phyloP scores from a whole-genome alignment of 192 early-diverging fungal genomes.

The Backusella sp. region DNA sequence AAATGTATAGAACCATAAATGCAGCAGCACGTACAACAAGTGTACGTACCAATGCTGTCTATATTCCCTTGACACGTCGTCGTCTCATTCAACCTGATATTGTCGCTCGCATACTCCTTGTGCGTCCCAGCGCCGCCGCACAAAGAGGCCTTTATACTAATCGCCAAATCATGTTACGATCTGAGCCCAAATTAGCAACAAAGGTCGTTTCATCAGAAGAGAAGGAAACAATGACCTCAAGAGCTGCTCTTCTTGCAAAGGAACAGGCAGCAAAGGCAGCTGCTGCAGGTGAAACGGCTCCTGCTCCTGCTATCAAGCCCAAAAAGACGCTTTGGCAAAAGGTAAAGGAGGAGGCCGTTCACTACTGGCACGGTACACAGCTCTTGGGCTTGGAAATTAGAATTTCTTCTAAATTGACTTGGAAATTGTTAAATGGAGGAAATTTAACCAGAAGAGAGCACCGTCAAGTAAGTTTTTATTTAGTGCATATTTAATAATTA shows the following conservation, averaged over 20 bases:
- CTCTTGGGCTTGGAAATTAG: constrained; percentile 85
- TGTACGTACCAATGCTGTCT: neutral
- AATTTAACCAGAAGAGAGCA: constrained; percentile 83
- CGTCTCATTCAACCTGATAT: neutral
- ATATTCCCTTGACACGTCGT: neutral
- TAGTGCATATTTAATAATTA: neutral
- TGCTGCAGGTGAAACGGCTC: neutral
- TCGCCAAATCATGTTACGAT: neutral
- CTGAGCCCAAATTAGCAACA: neutral
- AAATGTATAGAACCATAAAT: constrained; percentile 6
- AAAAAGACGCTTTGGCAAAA: constrained; percentile 70
- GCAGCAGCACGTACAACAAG: neutral
- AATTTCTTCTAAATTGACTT: constrained; percentile 77
- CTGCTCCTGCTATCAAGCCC: constrained; percentile 21
- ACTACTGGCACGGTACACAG: constrained; percentile 94
- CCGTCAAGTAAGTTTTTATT: constrained; percentile 60
- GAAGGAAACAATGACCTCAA: constrained; percentile 41
- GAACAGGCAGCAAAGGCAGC: constrained; percentile 19
- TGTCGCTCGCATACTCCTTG: neutral
- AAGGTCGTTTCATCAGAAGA: constrained; percentile 31
- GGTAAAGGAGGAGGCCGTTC: constrained; percentile 85
- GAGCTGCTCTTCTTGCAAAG: constrained; percentile 33
- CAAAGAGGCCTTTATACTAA: constrained; percentile 12
- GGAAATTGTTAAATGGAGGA: constrained; percentile 72
- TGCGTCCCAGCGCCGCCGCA: neutral